Base-by-base conservation (phyloP, 1,139 yeast genomes). In the Geotrichum restrictum region DNA sequence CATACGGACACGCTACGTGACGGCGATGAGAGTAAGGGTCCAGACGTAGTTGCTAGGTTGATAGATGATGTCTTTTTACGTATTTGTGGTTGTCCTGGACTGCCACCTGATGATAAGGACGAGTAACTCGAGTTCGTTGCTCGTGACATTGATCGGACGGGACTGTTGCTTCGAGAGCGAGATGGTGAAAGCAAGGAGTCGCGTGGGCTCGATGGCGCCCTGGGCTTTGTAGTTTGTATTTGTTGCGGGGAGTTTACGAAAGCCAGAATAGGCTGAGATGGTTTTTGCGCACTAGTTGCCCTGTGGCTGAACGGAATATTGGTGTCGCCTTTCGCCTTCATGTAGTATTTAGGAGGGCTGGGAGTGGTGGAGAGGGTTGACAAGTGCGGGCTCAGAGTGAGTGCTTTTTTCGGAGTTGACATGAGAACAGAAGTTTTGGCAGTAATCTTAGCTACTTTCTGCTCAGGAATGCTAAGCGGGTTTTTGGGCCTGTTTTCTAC, bases 181-280 rank as follows among this genome's bases (percentile, higher is more conserved):
- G 50, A 34, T 4, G 48, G 40, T 8, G 49, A 32, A 16, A 43
- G 24, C 29, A 19, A 18, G 27, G 18, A 41, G 18, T 46, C 43
- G 11, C 38, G 47, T 33, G 42, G 24, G 18, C 4, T 42, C 21
- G 34, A 49, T 22, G 42, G 37, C 21, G 46, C 16, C 31, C 52
- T 48, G 13, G 53, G 57, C 19, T 48, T 48, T n/a, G 51, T 49
- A 13, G 52, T 43, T 38, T 42, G 54, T 33, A 50, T 40, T 24
- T 46, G 14, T 42, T 57, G 54, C 10, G 56, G 55, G 11, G 54
- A 49, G 11, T 45, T 49, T 10, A 50, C 52, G 14, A 48, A 19
- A n/a, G 58, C 41, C 14, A 43, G 14, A 1, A 47, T 7, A 16
- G 54, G 27, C 29, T 40, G 45, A 31, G 45, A 27, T 13, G 54